Percentiles rank a stretch among this genome's conserved stretches.
phyloP scores from a whole-genome alignment of 1,284 basidiomycete species.

The Ganoderma boninense region DNA sequence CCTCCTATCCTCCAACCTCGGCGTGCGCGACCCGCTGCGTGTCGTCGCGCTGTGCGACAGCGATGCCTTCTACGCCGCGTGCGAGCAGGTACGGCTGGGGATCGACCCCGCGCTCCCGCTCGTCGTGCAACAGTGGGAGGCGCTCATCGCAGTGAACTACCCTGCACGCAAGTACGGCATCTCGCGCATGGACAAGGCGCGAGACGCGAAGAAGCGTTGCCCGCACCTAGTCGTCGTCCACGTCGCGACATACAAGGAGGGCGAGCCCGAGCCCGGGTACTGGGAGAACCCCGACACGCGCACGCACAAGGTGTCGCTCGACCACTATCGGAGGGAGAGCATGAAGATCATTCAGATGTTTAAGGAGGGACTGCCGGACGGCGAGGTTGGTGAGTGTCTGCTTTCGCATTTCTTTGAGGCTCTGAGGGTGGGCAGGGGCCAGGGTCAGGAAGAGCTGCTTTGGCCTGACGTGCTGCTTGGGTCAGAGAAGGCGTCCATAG shows the following conservation, averaged over 20 bases:
- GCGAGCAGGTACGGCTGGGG: conserved; percentile 86
- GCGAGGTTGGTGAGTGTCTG: conserved; percentile 65
- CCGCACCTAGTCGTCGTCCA: conserved; percentile 89
- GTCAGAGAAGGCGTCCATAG: conserved; percentile 85
- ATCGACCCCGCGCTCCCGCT: conserved; percentile 81
- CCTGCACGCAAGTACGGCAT: conserved; percentile 92
- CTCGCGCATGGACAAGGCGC: conserved; percentile 81
- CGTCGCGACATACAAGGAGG: conserved; percentile 94
- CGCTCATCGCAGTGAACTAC: conserved; percentile 95
- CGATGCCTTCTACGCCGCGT: conserved; percentile 93
- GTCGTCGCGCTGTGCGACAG: conserved; percentile 93
- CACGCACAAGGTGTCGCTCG: conserved; percentile 97
- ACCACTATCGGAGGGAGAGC: conserved; percentile 93
- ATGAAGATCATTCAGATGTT: conserved; percentile 90
- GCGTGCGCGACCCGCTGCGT: conserved; percentile 74
- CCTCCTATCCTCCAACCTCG: conserved; percentile 66
- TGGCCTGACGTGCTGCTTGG: conserved; percentile 53
- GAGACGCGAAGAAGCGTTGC: conserved; percentile 87
- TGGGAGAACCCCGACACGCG: conserved; percentile 86
- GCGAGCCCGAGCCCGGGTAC: conserved; percentile 89
- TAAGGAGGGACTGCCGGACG: conserved; percentile 78
- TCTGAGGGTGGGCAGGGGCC: not conserved
- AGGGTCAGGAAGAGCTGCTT: not conserved
- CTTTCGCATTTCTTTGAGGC: not conserved
- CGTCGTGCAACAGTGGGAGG: conserved; percentile 94